Base-by-base conservation (phyloP, 768 basidiomycete genomes). In the Saitozyma sp. region DNA sequence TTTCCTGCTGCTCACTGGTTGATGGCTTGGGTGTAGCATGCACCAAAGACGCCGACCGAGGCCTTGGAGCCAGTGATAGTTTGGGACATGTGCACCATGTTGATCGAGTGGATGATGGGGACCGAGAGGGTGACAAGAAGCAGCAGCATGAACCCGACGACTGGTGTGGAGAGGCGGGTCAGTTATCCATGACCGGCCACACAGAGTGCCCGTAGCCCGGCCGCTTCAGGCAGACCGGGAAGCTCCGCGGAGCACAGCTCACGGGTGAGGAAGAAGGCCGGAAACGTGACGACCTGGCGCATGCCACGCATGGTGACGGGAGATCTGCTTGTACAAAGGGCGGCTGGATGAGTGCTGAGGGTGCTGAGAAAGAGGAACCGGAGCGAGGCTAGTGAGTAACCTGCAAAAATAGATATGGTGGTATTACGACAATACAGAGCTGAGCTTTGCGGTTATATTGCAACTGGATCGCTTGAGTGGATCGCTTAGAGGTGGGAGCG, bases 41-140 rank as follows among this genome's bases (percentile, higher is more conserved):
- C 82, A 0, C 91, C 91, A 88, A 90, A 92, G 6, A 91, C 87
- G 4, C 91, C 91, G 64, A 91, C 88, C 0, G 50, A 38, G 54
- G 83, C 66, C 56, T 75, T 69, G 11, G 80, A 76, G 10, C 46
- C 54, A 7, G 14, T 45, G 46, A 55, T 62, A 8, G 45, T 43
- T 11, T 80, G 69, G 16, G 81, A 67, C 54, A 88, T 80, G 46
- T 81, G 79, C 70, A 88, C 85, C 54, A 87, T 81, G 78, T 82
- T 85, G 54, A 88, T 84, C 62, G 4, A 86, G 87, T 38, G 86
- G 75, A 87, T 86, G 79, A 92, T 88, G 1, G 90, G 85, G 42
- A 88, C 77, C 6, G 89, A 91, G 54, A 92, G 79, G 3, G 86
- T 88, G 59, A 90, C 86, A 59, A 92, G 83, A 39, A 92, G 83